Evolutionary conservation across 1,284 basidiomycete genomes (phyloP).

Genomic region (Chondrostereum purpureum): DNA sequence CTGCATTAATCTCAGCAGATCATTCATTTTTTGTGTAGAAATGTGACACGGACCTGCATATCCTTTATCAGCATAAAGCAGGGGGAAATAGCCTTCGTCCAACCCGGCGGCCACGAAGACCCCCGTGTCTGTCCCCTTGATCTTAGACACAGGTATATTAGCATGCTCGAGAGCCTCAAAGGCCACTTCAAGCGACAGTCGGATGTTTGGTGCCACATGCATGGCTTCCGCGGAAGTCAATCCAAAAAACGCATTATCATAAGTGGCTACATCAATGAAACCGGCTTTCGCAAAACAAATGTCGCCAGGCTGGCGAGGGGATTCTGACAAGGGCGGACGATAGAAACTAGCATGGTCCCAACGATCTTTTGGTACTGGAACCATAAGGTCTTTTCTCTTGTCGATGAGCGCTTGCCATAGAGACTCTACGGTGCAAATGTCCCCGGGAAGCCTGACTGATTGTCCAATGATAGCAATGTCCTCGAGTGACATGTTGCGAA

Average conservation of each 20-base stretch:
- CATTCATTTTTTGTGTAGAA: no score
- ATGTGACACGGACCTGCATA: no score
- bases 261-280: no score
- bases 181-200: slow-evolving; percentile 26
- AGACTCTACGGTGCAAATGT: slow-evolving; percentile 21
- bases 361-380: slow-evolving; percentile 23
- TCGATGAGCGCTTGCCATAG: slow-evolving; percentile 28
- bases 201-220: no score
- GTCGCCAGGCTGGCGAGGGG: slow-evolving; percentile 10
- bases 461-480: slow-evolving; percentile 31
- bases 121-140: slow-evolving; percentile 27
- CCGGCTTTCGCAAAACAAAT: slow-evolving; percentile 27
- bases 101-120: slow-evolving; percentile 26
- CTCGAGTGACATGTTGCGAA: no score
- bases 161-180: slow-evolving; percentile 33
- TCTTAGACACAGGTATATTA: slow-evolving; percentile 24
- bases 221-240: no score
- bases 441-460: slow-evolving; percentile 27
- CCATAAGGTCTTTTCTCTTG: slow-evolving; percentile 24
- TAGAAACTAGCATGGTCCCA: slow-evolving; percentile 32
- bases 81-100: slow-evolving; percentile 28
- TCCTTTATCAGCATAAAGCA: no score
- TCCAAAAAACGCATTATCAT: no score
- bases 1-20: no score
- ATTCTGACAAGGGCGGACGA: slow-evolving; percentile 12